A percentile compares a stretch with the other conserved stretches of the same genome.
phyloP scores from a whole-genome alignment of 805 yeast genomes.

The Metschnikowia orientalis region DNA sequence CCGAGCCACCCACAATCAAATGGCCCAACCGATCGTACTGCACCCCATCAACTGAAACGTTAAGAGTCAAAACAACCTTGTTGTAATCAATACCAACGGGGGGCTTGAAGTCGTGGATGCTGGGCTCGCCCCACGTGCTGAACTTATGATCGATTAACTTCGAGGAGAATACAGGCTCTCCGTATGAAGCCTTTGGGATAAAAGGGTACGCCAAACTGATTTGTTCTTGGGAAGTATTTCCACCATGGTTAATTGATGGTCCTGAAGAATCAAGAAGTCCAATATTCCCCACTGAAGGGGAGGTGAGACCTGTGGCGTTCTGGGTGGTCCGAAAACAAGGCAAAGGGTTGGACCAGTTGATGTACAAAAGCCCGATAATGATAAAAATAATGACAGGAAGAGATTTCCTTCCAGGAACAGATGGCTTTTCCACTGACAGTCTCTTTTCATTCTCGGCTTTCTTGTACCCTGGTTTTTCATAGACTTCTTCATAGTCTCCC shows the following conservation, averaged over 20 bases:
- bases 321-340: no score
- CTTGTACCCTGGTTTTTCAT: not conserved
- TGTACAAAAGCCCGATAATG: no score
- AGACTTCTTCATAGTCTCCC: no score
- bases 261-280: no score
- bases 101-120: slow-evolving; percentile 35
- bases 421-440: no score
- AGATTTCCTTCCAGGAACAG: no score
- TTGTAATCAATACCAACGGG: slow-evolving; percentile 45
- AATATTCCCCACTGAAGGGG: no score
- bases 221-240: slow-evolving; percentile 18
- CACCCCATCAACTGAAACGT: slow-evolving; percentile 55
- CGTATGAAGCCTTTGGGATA: slow-evolving; percentile 19
- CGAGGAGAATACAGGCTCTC: slow-evolving; percentile 38
- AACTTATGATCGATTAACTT: slow-evolving; percentile 44
- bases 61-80: slow-evolving; percentile 49
- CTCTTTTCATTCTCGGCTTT: no score
- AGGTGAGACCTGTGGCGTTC: no score
- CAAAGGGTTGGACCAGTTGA: no score
- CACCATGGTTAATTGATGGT: not conserved
- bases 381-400: no score
- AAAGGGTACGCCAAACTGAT: slow-evolving; percentile 27
- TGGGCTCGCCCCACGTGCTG: slow-evolving; percentile 62
- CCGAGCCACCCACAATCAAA: slow-evolving; percentile 55
- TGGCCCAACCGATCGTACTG: slow-evolving; percentile 62